Percentiles rank a stretch among this genome's conserved stretches.
These are phyloP conservation scores for Exsudoporus frostii DNA, from an alignment of 768 basidiomycete genomes.

Conservation along the genomic window DNA sequence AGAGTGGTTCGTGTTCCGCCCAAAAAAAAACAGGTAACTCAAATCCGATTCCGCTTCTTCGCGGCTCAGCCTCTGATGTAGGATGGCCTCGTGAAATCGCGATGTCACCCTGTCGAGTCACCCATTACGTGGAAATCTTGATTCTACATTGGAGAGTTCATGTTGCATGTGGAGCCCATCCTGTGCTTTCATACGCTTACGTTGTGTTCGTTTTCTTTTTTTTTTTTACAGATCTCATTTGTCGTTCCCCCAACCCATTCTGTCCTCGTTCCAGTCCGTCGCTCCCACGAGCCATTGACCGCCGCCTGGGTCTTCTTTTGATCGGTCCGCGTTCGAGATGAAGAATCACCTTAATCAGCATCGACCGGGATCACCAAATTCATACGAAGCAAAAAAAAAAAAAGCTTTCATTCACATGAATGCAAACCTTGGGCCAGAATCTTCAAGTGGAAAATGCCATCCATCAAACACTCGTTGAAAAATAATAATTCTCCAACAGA, in stretches of 20 bases:
- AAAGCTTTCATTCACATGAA: not conserved
- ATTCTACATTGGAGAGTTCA: constrained; percentile 1
- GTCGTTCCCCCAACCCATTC: not conserved
- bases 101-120: constrained; percentile 2
- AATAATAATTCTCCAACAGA: not conserved
- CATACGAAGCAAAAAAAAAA: not conserved
- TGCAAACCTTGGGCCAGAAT: not conserved
- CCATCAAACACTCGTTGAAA: not conserved
- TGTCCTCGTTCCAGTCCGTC: not conserved
- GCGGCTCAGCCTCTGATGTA: not conserved
- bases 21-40: not conserved
- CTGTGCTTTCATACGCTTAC: constrained; percentile 2
- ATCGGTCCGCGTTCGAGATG: constrained; percentile 12
- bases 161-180: not conserved
- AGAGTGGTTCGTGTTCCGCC: not conserved
- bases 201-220: not conserved
- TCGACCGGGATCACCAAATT: not conserved
- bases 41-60: constrained; percentile 1
- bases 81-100: constrained; percentile 11
- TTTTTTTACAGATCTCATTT: not conserved
- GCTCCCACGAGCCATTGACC: not conserved
- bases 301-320: constrained; percentile 8
- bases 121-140: constrained; percentile 15
- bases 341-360: constrained; percentile 14
- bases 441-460: not conserved